Conservation (phyloP, 371 early-diverging fungal genomes). For the Coemansia sp. region DNA sequence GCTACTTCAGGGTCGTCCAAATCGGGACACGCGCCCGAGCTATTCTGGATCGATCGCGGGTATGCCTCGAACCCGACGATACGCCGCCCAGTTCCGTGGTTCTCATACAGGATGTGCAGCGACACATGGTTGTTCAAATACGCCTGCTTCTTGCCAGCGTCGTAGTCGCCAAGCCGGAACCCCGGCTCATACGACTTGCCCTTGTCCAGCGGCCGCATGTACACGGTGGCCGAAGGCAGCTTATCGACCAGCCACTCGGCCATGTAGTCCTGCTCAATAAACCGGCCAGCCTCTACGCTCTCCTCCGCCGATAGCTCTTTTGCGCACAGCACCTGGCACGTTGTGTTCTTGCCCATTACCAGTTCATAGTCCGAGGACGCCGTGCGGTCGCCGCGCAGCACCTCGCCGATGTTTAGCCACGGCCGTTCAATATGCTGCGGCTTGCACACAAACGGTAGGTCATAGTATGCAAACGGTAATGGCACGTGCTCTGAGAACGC, state of each 20-base stretch:
- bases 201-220: slow-evolving; percentile 10
- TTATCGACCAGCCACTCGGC: slow-evolving; percentile 67
- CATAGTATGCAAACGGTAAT: slow-evolving; percentile 69
- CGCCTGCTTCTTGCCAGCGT: slow-evolving; percentile 37
- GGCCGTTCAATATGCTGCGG: slow-evolving; percentile 54
- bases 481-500: slow-evolving; percentile 63
- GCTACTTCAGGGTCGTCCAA: slow-evolving; percentile 1
- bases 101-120: slow-evolving; percentile 58
- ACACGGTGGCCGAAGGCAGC: slow-evolving; percentile 59
- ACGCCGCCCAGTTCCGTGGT: slow-evolving; percentile 28
- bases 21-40: slow-evolving; percentile 26
- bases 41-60: slow-evolving; percentile 52
- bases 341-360: slow-evolving; percentile 49
- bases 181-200: slow-evolving; percentile 56
- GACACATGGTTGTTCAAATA: slow-evolving; percentile 61
- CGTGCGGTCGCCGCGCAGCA: slow-evolving; percentile 82
- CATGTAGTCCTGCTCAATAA: slow-evolving; percentile 57
- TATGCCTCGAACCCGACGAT: slow-evolving; percentile 67
- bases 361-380: slow-evolving; percentile 56
- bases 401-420: slow-evolving; percentile 72
- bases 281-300: slow-evolving; percentile 52
- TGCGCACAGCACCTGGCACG: slow-evolving; percentile 56
- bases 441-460: slow-evolving; percentile 69
- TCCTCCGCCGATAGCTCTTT: slow-evolving; percentile 45
- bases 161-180: slow-evolving; percentile 54